A percentile compares a stretch with the other conserved stretches of the same genome.
Conservation (phyloP, 2,329 filamentous ascomycete genomes). For the Apiospora aurea region DNA sequence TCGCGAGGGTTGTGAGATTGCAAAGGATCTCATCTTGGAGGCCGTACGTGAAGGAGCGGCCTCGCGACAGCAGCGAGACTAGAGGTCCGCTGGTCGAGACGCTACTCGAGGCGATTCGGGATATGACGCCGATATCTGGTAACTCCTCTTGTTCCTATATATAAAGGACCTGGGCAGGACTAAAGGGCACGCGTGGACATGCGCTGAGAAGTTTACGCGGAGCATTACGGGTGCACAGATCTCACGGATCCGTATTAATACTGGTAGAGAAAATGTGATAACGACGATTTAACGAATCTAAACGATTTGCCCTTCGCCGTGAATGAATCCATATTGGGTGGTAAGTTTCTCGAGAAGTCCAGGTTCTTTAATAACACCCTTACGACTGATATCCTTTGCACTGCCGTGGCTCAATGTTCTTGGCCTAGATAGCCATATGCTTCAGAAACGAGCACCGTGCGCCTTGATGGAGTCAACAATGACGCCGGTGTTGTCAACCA, state of each 20-base stretch:
- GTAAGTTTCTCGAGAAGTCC: background rate
- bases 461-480: background rate
- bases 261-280: background rate
- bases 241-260: background rate
- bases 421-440: background rate
- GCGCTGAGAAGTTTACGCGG: background rate
- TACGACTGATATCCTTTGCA: background rate
- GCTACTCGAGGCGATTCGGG: background rate
- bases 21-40: conserved; percentile 86
- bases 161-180: background rate
- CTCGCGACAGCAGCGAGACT: conserved; percentile 39
- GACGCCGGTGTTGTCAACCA: background rate
- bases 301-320: background rate
- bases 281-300: background rate
- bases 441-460: background rate
- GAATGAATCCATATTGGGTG: background rate
- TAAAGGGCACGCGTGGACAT: background rate
- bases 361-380: background rate
- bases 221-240: conserved; percentile 3
- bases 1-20: conserved; percentile 82
- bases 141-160: background rate
- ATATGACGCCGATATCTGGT: background rate
- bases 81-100: conserved; percentile 29
- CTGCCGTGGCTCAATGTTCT: background rate
- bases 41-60: conserved; percentile 71